Percentiles rank a stretch among this genome's conserved stretches.
These are phyloP conservation scores for Trichoderma reesei DNA, from an alignment of 495 filamentous ascomycete genomes.

Conservation along the genomic window DNA sequence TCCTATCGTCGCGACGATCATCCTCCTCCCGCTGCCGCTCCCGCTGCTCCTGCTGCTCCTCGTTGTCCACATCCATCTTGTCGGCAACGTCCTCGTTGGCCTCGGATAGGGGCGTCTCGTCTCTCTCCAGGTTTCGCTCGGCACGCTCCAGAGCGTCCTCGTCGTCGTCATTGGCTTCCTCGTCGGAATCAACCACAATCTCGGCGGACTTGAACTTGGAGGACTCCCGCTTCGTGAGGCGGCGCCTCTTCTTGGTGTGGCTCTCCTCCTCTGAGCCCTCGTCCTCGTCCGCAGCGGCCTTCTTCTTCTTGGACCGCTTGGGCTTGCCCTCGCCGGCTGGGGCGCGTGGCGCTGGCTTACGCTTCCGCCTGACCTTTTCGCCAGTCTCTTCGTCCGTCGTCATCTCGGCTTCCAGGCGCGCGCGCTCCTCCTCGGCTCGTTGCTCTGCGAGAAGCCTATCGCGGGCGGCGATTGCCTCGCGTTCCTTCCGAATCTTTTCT, in stretches of 20 bases:
- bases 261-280: slow-evolving; percentile 35
- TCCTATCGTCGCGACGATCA: slow-evolving; percentile 15
- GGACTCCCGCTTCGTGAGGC: slow-evolving; percentile 44
- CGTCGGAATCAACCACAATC: slow-evolving; percentile 64
- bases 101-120: slow-evolving; percentile 19
- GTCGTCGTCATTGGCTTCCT: slow-evolving; percentile 24
- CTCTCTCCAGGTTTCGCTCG: slow-evolving; percentile 27
- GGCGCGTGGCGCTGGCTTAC: slow-evolving; percentile 42
- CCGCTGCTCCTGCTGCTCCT: neutral
- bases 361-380: slow-evolving; percentile 62
- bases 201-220: slow-evolving; percentile 73
- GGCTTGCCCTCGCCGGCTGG: slow-evolving; percentile 35
- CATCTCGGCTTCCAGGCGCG: slow-evolving; percentile 56
- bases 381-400: slow-evolving; percentile 71
- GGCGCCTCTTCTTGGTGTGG: slow-evolving; percentile 52
- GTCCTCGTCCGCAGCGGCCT: slow-evolving; percentile 44
- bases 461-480: slow-evolving; percentile 64
- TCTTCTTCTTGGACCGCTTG: slow-evolving; percentile 58
- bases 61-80: slow-evolving; percentile 16
- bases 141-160: slow-evolving; percentile 33
- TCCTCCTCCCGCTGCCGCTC: no score
- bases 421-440: slow-evolving; percentile 62
- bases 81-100: slow-evolving; percentile 17
- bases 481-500: slow-evolving; percentile 69
- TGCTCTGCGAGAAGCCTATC: slow-evolving; percentile 60